phyloP scores from a whole-genome alignment of 805 yeast genomes.

The Candida boleticola region DNA sequence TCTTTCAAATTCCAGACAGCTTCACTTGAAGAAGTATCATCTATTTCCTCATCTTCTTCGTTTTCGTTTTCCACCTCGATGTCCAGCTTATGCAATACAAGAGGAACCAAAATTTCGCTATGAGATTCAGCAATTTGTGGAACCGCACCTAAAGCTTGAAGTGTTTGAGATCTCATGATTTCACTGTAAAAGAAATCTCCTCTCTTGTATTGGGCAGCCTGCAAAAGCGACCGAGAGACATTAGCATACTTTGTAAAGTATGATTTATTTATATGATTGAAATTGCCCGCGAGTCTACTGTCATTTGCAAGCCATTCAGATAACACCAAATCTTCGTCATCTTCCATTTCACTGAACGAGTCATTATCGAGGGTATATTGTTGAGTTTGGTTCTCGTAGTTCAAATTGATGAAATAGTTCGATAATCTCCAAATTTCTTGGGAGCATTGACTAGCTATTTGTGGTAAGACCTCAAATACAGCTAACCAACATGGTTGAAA shows the following conservation, averaged over 20 bases:
- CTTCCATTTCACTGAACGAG: constrained; percentile 4
- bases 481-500: constrained; percentile 89
- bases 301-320: constrained; percentile 45
- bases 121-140: constrained; percentile 71
- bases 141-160: constrained; percentile 55
- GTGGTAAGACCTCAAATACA: constrained; percentile 58
- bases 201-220: constrained; percentile 30
- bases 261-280: constrained; percentile 23
- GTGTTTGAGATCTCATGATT: constrained; percentile 52
- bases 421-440: constrained; percentile 57
- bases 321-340: constrained; percentile 9
- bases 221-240: constrained; percentile 35
- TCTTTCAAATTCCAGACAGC: constrained; percentile 49
- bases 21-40: constrained; percentile 13
- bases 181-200: constrained; percentile 39
- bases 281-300: constrained; percentile 42
- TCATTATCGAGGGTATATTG: constrained; percentile 8
- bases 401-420: constrained; percentile 27
- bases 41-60: constrained; percentile 12
- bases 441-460: constrained; percentile 33
- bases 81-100: constrained; percentile 40
- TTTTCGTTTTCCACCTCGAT: constrained; percentile 29
- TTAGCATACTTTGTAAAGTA: constrained; percentile 28
- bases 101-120: constrained; percentile 55
- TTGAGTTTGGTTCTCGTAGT: constrained; percentile 18